These are phyloP conservation scores for Yueomyces sp. DNA, from an alignment of 805 yeast species.

Conservation along the genomic window DNA sequence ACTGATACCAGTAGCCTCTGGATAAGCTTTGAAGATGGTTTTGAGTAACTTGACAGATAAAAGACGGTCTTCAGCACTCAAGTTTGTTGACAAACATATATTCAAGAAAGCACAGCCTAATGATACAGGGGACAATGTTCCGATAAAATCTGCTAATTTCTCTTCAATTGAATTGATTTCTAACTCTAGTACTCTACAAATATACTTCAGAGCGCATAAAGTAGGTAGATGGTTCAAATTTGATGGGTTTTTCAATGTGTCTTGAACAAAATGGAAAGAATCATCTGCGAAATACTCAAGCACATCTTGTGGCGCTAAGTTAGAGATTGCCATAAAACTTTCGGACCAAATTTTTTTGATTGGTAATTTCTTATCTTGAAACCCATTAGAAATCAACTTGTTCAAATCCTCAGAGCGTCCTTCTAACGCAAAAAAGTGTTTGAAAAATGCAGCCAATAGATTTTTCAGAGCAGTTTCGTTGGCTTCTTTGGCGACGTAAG, in stretches of 20 bases:
- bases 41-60: slow-evolving; percentile 24
- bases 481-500: slow-evolving; percentile 57
- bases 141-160: slow-evolving; percentile 4
- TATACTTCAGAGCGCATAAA: slow-evolving; percentile 13
- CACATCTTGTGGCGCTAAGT: slow-evolving; percentile 27
- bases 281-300: slow-evolving; percentile 17
- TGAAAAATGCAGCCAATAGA: slow-evolving; percentile 36
- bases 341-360: slow-evolving; percentile 58
- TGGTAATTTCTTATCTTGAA: slow-evolving; percentile 48
- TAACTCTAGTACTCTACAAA: slow-evolving; percentile 5
- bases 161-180: slow-evolving; percentile 1
- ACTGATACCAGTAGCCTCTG: slow-evolving; percentile 30
- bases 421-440: slow-evolving; percentile 27
- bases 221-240: slow-evolving; percentile 28
- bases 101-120: slow-evolving; percentile 40
- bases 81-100: slow-evolving; percentile 29
- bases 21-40: slow-evolving; percentile 23
- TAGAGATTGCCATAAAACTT: slow-evolving; percentile 22
- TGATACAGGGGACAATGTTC: slow-evolving; percentile 4
- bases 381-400: slow-evolving; percentile 38
- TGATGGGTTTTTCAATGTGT: slow-evolving; percentile 25
- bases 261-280: slow-evolving; percentile 18
- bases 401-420: slow-evolving; percentile 15
- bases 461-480: slow-evolving; percentile 51
- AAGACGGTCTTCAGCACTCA: slow-evolving; percentile 25